Evolutionary conservation across 2,329 filamentous ascomycete genomes (phyloP).

Genomic region (Beauveria medogensis): DNA sequence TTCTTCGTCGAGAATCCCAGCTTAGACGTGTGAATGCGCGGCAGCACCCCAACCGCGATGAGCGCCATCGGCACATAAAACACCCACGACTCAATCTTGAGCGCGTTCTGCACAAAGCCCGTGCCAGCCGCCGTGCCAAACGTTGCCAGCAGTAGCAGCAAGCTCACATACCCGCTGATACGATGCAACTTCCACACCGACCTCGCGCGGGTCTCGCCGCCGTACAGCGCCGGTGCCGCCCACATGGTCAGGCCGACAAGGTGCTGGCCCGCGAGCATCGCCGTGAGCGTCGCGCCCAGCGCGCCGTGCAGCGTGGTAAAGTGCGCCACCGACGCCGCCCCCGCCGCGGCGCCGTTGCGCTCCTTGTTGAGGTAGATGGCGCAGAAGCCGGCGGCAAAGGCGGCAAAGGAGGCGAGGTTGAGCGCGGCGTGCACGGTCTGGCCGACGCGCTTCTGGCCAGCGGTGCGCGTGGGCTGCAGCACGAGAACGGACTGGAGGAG

Average conservation of each 20-base stretch:
- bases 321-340: constrained; percentile 36
- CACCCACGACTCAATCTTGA: constrained; percentile 71
- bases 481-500: constrained; percentile 74
- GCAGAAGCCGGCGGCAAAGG: constrained; percentile 56
- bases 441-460: constrained; percentile 59
- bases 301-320: constrained; percentile 77
- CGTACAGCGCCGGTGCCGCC: constrained; percentile 65
- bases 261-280: constrained; percentile 61
- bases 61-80: constrained; percentile 58
- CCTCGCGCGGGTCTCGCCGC: constrained; percentile 72
- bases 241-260: constrained; percentile 77
- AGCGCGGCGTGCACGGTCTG: constrained; percentile 59
- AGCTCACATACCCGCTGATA: constrained; percentile 62
- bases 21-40: constrained; percentile 76
- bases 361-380: constrained; percentile 83
- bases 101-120: constrained; percentile 57
- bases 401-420: constrained; percentile 55
- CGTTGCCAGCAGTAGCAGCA: constrained; percentile 65
- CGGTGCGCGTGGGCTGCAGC: constrained; percentile 78
- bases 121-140: constrained; percentile 70
- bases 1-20: constrained; percentile 42
- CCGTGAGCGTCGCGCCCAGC: constrained; percentile 54
- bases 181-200: constrained; percentile 86
- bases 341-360: constrained; percentile 39
- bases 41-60: constrained; percentile 62